Percentiles rank a stretch among this genome's conserved stretches.
phyloP scores from a whole-genome alignment of 1,284 basidiomycete genomes.

The Cryptococcus sp. region DNA sequence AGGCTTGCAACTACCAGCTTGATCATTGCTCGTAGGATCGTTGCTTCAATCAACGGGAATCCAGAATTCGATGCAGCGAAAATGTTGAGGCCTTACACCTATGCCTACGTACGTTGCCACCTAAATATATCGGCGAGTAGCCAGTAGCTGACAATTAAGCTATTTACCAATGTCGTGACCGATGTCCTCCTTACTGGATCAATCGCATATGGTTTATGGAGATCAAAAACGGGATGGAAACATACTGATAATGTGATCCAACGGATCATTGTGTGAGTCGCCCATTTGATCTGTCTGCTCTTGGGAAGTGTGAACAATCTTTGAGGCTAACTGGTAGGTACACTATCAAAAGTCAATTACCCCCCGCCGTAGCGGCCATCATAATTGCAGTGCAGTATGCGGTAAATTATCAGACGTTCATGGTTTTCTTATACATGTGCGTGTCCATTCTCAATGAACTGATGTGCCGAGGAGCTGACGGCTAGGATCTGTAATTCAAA shows the following conservation, averaged over 20 bases:
- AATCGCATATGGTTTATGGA: conserved; percentile 20
- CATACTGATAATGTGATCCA: conserved; percentile 23
- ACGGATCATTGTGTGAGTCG: conserved; percentile 8
- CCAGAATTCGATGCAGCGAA: conserved; percentile 5
- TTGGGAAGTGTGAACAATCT: too few species aligned
- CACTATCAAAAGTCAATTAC: neutral
- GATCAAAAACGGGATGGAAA: conserved; percentile 25
- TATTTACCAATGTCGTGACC: conserved; percentile 5
- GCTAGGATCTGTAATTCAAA: neutral
- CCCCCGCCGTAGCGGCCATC: neutral
- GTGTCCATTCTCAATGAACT: neutral
- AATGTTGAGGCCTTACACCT: neutral
- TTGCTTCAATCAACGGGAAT: neutral
- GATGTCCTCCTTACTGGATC: conserved; percentile 10
- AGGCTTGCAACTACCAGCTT: neutral
- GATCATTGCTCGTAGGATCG: neutral
- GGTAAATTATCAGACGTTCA: neutral
- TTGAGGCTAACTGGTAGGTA: neutral
- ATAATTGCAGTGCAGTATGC: neutral
- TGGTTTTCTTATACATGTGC: neutral
- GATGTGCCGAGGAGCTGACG: neutral
- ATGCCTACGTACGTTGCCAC: neutral
- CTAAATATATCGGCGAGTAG: too few species aligned
- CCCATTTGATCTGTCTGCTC: too few species aligned
- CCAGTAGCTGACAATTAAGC: neutral